Conservation (phyloP, 345 rosid species). For the Eucalyptus globulus region DNA sequence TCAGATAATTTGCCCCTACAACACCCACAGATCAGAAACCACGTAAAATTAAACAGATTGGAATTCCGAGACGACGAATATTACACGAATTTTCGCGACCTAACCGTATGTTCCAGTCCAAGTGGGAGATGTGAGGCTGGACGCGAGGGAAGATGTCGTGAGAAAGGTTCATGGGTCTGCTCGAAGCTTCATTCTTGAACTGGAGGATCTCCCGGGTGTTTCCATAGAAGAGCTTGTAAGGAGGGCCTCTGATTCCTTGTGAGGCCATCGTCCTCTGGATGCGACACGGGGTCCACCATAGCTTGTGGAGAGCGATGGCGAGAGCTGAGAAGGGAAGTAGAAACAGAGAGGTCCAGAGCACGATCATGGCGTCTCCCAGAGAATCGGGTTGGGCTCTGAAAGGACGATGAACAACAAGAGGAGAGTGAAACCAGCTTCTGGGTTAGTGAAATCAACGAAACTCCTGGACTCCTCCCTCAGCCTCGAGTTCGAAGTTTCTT, state of each 20-base stretch:
- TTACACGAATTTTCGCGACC: neutral
- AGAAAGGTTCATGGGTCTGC: slow-evolving; percentile 5
- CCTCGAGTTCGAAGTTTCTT: neutral
- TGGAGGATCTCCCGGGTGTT: neutral
- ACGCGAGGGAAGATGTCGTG: slow-evolving; percentile 4
- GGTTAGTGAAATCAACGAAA: neutral
- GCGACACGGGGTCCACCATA: slow-evolving; percentile 13
- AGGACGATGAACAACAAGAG: neutral
- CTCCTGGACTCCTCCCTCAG: neutral
- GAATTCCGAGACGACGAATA: neutral
- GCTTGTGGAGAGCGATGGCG: neutral
- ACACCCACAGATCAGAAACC: neutral
- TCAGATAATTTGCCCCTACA: slow-evolving; percentile 18
- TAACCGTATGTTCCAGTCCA: slow-evolving; percentile 14
- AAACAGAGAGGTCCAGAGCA: neutral
- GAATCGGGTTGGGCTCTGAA: neutral
- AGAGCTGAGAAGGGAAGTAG: neutral
- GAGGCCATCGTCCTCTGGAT: neutral
- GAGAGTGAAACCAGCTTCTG: neutral
- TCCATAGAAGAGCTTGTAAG: slow-evolving; percentile 5
- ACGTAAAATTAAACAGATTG: neutral
- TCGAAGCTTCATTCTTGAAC: neutral
- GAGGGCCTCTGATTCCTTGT: slow-evolving; percentile 11
- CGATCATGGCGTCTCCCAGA: neutral
- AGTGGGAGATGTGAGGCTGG: slow-evolving; percentile 5